Conservation (phyloP, 352 stramenopile species). For the Phytophthora palmivora region DNA sequence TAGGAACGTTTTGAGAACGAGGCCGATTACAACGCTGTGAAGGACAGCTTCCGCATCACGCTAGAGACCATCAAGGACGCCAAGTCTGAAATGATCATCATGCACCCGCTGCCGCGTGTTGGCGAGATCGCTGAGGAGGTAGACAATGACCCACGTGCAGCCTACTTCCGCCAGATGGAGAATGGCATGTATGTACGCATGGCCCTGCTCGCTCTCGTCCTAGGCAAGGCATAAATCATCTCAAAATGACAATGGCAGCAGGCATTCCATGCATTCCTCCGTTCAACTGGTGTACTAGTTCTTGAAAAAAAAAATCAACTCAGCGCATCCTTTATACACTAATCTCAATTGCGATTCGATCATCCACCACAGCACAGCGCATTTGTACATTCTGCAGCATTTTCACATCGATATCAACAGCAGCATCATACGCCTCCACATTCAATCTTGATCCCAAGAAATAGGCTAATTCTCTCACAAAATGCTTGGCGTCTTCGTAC, state of each 20-base stretch:
- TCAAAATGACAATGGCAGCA: slow-evolving; percentile 4
- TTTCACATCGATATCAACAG: slow-evolving; percentile 70
- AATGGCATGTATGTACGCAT: slow-evolving; percentile 99
- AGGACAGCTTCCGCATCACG: slow-evolving; percentile 90
- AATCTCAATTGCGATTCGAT: slow-evolving; percentile 5
- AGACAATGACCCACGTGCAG: slow-evolving; percentile 94
- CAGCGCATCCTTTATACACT: slow-evolving; percentile 25
- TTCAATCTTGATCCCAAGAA: slow-evolving; percentile 78
- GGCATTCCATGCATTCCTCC: not conserved
- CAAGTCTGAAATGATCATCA: slow-evolving; percentile 95
- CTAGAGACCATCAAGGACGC: slow-evolving; percentile 72
- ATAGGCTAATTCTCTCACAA: slow-evolving; percentile 68
- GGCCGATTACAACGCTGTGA: slow-evolving; percentile 96
- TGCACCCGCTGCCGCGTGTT: slow-evolving; percentile 98
- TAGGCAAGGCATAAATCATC: slow-evolving; percentile 78
- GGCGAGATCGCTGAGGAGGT: slow-evolving; percentile 98
- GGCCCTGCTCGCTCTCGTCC: slow-evolving; percentile 95
- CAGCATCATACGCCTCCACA: slow-evolving; percentile 69
- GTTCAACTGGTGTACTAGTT: slow-evolving; percentile 14
- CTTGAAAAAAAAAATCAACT: slow-evolving; percentile 24
- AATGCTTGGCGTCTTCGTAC: slow-evolving; percentile 60
- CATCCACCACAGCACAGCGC: slow-evolving; percentile 44
- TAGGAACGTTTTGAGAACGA: slow-evolving; percentile 96
- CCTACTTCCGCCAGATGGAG: slow-evolving; percentile 98
- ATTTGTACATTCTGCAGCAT: slow-evolving; percentile 44